Percentiles rank a stretch among this genome's conserved stretches.
phyloP scores from a whole-genome alignment of 2,329 filamentous ascomycete genomes.

The Diplodia scrobiculata region DNA sequence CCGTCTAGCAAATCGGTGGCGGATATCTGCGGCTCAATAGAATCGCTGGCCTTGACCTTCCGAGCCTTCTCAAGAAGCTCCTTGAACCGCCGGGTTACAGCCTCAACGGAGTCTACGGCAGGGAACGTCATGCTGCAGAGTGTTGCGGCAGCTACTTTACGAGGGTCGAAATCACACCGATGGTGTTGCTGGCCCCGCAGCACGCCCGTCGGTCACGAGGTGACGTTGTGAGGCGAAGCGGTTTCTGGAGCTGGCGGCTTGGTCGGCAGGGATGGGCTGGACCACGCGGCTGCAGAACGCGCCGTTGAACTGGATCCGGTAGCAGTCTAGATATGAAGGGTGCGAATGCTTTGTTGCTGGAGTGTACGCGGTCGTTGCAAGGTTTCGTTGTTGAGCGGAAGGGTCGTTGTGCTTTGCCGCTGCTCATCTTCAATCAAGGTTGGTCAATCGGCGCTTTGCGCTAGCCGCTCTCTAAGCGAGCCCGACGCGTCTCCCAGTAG shows the following conservation, averaged over 20 bases:
- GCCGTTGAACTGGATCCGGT: background rate
- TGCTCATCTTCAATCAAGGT: background rate
- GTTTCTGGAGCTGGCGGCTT: background rate
- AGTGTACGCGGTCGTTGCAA: background rate
- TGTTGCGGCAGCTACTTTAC: too few relatives aligned
- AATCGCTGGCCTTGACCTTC: conserved; percentile 44
- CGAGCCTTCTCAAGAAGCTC: conserved; percentile 48
- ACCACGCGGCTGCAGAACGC: background rate
- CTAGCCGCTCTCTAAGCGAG: conserved; percentile 26
- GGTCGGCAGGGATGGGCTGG: background rate
- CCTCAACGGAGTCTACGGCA: conserved; percentile 35
- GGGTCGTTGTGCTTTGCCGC: conserved; percentile 1
- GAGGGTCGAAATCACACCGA: background rate
- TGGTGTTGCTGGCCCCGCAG: background rate
- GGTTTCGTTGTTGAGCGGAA: conserved; percentile 1
- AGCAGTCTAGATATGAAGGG: background rate
- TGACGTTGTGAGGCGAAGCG: conserved; percentile 1
- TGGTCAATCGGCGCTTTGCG: conserved; percentile 18
- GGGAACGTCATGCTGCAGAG: conserved; percentile 36
- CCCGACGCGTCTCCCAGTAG: conserved; percentile 32
- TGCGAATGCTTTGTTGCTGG: background rate
- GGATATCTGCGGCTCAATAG: conserved; percentile 51
- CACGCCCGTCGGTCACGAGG: background rate
- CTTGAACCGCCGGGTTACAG: conserved; percentile 42
- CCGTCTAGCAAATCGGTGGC: conserved; percentile 44